Percentiles rank a stretch among this genome's conserved stretches.
These are phyloP conservation scores for Allium fistulosum DNA, from an alignment of 106 monocot species.

Conservation along the genomic window DNA sequence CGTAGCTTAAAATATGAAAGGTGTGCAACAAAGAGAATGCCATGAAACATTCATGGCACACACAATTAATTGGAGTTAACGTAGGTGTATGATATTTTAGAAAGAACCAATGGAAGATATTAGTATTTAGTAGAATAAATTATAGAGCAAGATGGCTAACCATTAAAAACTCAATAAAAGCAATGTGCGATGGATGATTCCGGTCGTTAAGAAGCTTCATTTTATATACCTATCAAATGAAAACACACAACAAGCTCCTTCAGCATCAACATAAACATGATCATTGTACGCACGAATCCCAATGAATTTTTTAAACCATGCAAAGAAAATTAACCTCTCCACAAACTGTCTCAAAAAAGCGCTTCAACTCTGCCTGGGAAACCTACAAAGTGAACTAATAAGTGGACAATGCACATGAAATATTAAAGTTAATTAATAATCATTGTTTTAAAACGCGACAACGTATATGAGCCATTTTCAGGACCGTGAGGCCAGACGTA, in stretches of 20 bases:
- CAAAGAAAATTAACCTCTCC: constrained; percentile 4
- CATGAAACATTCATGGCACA: too few species aligned
- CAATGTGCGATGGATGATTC: constrained; percentile 3
- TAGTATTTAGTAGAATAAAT: background rate
- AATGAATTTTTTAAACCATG: background rate
- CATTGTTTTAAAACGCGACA: background rate
- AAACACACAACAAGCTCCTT: background rate
- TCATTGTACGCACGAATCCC: too few species aligned
- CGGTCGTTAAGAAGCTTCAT: constrained; percentile 4
- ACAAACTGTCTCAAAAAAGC: constrained; percentile 4
- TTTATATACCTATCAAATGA: background rate
- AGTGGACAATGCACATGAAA: background rate
- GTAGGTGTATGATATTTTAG: too few species aligned
- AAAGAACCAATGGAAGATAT: too few species aligned
- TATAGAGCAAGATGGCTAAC: background rate
- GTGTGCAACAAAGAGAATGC: too few species aligned
- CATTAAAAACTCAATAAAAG: constrained; percentile 8
- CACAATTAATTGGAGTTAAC: too few species aligned
- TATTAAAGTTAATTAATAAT: background rate
- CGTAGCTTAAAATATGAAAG: too few species aligned
- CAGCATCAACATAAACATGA: background rate
- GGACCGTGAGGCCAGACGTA: too few species aligned
- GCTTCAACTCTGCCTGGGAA: constrained; percentile 1
- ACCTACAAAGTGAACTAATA: background rate
- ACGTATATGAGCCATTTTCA: too few species aligned